Base-by-base conservation (phyloP, 768 basidiomycete species). In the Pilatotrama ljubarskyi region DNA sequence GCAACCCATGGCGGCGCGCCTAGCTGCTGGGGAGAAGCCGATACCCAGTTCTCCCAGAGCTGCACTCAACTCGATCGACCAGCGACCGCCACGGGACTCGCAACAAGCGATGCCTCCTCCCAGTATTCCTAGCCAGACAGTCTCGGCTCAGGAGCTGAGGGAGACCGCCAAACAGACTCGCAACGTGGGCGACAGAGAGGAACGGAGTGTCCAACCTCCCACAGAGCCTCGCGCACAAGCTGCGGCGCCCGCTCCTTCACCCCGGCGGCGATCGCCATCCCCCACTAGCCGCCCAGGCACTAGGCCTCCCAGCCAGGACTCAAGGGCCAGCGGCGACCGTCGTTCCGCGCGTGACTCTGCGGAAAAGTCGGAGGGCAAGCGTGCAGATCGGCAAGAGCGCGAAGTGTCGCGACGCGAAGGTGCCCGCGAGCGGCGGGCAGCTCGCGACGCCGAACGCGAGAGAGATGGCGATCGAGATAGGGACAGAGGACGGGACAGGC, bases 41-140 rank as follows among this genome's bases (percentile, higher is more conserved):
- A 37, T 65, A 2, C 53, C 62, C 2, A 54, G 47, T 10, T 61
- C 65, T 9, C 62, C 65, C 17, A 55, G 65, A 20, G 44, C 42
- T n/a, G 14, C 47, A 7, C 44, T 50, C 24, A 52, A 48, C 24
- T 26, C 52, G 0, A 10, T 46, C 5, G 63, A 64, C 29, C 43
- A 40, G 17, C 51, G 51, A 24, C 24, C 44, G n/a, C 15, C 24
- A 11, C 59, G 51, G 1, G 80, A 78, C 1, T 51, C 68, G 29
- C 70, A 68, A n/a, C 79, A 82, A 36, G 68, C 69, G 1, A 93
- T 93, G 90, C 89, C 88, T 13, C 91, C 92, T 4, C 91, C 91
- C 17, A 79, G 76, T 24, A 84, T 79, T 48, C 91, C 91, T 2
- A 93, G 91, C 66, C 89, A 91, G 66, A 91, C 90, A 0, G 74